A percentile compares a stretch with the other conserved stretches of the same genome.
Conservation (phyloP, 2,329 filamentous ascomycete genomes). For the Fusarium sp. region DNA sequence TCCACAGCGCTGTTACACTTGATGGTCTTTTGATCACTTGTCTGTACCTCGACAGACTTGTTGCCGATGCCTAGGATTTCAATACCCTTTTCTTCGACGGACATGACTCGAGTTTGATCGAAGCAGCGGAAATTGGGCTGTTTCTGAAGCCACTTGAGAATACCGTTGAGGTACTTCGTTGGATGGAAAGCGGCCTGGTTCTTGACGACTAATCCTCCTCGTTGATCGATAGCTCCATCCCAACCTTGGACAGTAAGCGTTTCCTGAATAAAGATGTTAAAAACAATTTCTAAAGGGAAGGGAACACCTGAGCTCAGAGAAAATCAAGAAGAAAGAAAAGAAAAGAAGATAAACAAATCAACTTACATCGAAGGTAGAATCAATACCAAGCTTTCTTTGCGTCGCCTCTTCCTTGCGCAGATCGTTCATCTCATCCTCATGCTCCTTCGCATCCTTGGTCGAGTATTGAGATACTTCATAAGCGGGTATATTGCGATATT, state of each 20-base stretch:
- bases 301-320: too few relatives aligned
- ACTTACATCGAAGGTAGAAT: slow-evolving; percentile 32
- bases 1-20: slow-evolving; percentile 65
- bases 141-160: slow-evolving; percentile 66
- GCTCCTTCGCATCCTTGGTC: slow-evolving; percentile 56
- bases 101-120: slow-evolving; percentile 65
- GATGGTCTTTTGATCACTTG: slow-evolving; percentile 63
- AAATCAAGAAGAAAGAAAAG: too few relatives aligned
- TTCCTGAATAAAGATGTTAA: slow-evolving; percentile 38
- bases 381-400: slow-evolving; percentile 31
- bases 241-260: slow-evolving; percentile 66
- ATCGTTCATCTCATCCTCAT: slow-evolving; percentile 54
- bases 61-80: slow-evolving; percentile 35
- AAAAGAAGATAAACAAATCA: accelerated
- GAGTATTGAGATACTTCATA: slow-evolving; percentile 67
- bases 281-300: too few relatives aligned
- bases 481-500: slow-evolving; percentile 66
- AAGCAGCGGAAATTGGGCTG: slow-evolving; percentile 69
- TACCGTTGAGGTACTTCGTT: slow-evolving; percentile 68
- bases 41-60: slow-evolving; percentile 63
- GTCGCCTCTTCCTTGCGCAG: slow-evolving; percentile 26
- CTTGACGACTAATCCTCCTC: slow-evolving; percentile 63
- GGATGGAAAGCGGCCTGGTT: slow-evolving; percentile 70
- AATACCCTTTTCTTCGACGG: slow-evolving; percentile 63
- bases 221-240: slow-evolving; percentile 66